Evolutionary conservation across 179 eudicot genomes (phyloP).

Genomic region (Drosera spatulata): DNA sequence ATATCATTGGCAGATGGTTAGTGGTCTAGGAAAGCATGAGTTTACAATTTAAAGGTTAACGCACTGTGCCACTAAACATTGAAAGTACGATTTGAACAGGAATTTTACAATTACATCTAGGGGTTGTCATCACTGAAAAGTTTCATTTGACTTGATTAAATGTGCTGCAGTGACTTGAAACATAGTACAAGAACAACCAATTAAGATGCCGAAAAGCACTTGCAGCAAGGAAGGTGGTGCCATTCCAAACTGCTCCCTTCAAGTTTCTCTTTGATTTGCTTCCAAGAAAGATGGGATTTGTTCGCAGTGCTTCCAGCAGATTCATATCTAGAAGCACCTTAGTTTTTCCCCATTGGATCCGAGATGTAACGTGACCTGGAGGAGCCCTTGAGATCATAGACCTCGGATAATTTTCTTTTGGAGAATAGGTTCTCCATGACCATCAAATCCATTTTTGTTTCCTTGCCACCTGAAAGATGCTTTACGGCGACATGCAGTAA

Average conservation of each 20-base stretch:
- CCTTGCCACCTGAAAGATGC: constrained; percentile 66
- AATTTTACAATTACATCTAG: no score
- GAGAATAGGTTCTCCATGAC: constrained; percentile 95
- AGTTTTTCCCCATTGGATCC: constrained; percentile 63
- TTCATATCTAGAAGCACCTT: constrained; percentile 84
- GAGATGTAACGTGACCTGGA: constrained; percentile 74
- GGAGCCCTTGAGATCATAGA: constrained; percentile 87
- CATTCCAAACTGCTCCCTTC: constrained; percentile 97
- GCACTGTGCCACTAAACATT: no score
- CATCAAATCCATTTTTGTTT: constrained; percentile 91
- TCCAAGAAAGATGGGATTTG: constrained; percentile 84
- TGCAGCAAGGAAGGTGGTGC: constrained; percentile 91
- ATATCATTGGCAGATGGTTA: no score
- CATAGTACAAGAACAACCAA: background rate
- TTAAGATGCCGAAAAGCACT: constrained; percentile 12
- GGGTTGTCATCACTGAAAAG: no score
- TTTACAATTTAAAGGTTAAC: no score
- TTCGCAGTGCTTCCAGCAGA: constrained; percentile 70
- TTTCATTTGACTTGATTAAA: no score
- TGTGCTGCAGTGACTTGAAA: background rate
- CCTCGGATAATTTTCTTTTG: constrained; percentile 51
- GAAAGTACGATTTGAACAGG: no score
- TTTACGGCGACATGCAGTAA: constrained; percentile 56
- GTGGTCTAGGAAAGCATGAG: no score
- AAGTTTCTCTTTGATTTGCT: constrained; percentile 85